Base-by-base conservation (phyloP, 169 alveolate genomes). In the Babesia sp. region DNA sequence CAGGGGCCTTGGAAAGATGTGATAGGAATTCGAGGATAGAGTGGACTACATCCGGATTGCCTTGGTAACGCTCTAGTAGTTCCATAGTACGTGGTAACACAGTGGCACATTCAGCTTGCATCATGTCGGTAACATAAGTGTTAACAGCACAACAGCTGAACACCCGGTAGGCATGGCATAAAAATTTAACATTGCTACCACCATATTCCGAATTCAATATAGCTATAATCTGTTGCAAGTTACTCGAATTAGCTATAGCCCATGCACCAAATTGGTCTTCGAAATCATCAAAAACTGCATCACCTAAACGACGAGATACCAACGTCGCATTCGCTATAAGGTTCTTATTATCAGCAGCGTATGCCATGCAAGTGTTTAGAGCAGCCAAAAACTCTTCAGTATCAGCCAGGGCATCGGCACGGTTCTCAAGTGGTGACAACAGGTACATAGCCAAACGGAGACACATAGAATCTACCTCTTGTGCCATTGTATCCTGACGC, bases 251-350 rank as follows among this genome's bases (percentile, higher is more conserved):
- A 6, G 96, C 94, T 12, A 94, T 94, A 0, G 96, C 96, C 97
- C 97, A 94, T 14, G 97, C 93, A 11, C 97, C 97, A 60, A 90
- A 91, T n/a, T 92, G 93, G 69, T 94, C 96, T 64, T 94, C 94
- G 51, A 83, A 79, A 61, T 92, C 95, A 59, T 91, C 85, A 60
- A 76, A 81, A 26, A 69, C 91, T n/a, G 91, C 66, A 70, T 90
- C 91, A 54, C 90, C 80, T 33, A 91, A 64, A 56, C 94, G 26
- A 48, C 91, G 71, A 36, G 91, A 71, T 37, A 90, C 87, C 60
- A 78, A 58, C 29, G 90, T 77, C 53, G 89, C 57, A 61, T 85
- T 85, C 29, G 90, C 81, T 18, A 84, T 79, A 26, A 92, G 78
- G 50, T 91, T 83, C 72, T 83, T 87, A 77, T 91, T 92, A 22